These are phyloP conservation scores for Pseudogymnoascus sp. DNA, from an alignment of 2,329 filamentous ascomycete genomes.

Conservation along the genomic window DNA sequence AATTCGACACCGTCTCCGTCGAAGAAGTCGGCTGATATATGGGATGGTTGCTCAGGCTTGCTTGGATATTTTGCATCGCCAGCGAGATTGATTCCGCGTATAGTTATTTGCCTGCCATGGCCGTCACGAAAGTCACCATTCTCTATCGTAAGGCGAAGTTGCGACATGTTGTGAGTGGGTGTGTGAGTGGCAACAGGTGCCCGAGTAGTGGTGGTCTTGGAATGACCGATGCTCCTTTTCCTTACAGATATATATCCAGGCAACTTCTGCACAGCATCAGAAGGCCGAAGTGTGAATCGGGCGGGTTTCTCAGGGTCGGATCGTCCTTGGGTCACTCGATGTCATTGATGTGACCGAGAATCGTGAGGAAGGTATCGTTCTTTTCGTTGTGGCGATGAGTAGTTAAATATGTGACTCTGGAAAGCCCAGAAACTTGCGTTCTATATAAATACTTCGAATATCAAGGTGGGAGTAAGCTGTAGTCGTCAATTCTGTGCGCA, in stretches of 20 bases:
- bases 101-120: constrained; percentile 73
- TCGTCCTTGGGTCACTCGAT: neutral
- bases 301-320: neutral
- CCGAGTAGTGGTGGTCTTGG: neutral
- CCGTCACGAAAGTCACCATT: constrained; percentile 76
- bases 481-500: neutral
- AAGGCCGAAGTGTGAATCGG: neutral
- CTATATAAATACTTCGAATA: neutral
- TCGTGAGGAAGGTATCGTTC: neutral
- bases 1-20: constrained; percentile 90
- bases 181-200: neutral
- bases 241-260: neutral
- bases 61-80: constrained; percentile 86
- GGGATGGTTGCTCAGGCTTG: constrained; percentile 72
- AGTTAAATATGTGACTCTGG: neutral
- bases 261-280: neutral
- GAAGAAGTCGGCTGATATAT: constrained; percentile 73
- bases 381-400: neutral
- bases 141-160: constrained; percentile 74
- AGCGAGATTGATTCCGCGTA: constrained; percentile 91
- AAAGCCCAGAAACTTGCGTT: neutral
- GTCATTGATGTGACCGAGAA: neutral
- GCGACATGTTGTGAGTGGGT: constrained; percentile 49
- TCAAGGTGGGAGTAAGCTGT: neutral
- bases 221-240: neutral